Conservation (phyloP, 345 rosid genomes). For the Raphanus sativus region DNA sequence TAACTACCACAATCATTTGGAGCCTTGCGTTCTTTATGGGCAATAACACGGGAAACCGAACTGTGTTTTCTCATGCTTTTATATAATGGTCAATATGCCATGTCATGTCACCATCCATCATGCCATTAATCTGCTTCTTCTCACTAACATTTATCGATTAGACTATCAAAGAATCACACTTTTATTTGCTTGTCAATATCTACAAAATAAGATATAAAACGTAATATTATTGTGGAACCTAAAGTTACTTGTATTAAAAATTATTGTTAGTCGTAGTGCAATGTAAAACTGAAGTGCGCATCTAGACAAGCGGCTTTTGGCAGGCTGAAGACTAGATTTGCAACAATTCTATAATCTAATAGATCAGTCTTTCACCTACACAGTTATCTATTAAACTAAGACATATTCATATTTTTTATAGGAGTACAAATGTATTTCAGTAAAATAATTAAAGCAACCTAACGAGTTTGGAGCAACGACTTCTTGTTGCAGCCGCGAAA, state of each 20-base stretch:
- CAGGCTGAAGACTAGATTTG: conserved; percentile 24
- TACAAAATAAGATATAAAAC: neutral
- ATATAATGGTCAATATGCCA: neutral
- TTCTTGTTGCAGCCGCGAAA: conserved; percentile 36
- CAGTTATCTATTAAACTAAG: neutral
- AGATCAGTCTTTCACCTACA: neutral
- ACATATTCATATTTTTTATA: neutral
- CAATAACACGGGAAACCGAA: neutral
- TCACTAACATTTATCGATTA: conserved; percentile 12
- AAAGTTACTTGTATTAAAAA: conserved; percentile 12
- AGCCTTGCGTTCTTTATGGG: neutral
- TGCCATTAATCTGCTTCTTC: neutral
- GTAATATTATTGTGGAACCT: conserved; percentile 17
- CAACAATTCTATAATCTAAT: neutral
- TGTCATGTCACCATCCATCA: neutral
- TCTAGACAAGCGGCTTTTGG: conserved; percentile 36
- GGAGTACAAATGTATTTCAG: neutral
- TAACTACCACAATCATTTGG: neutral
- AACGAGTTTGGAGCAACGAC: conserved; percentile 35
- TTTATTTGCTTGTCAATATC: neutral
- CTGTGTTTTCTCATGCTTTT: no score
- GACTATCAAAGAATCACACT: neutral
- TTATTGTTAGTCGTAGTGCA: conserved; percentile 7
- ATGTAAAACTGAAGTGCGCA: conserved; percentile 33
- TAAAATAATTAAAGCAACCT: conserved; percentile 33